These are phyloP conservation scores for Gaertneriomyces sp. DNA, from an alignment of 192 early-diverging fungal genomes.

Conservation along the genomic window DNA sequence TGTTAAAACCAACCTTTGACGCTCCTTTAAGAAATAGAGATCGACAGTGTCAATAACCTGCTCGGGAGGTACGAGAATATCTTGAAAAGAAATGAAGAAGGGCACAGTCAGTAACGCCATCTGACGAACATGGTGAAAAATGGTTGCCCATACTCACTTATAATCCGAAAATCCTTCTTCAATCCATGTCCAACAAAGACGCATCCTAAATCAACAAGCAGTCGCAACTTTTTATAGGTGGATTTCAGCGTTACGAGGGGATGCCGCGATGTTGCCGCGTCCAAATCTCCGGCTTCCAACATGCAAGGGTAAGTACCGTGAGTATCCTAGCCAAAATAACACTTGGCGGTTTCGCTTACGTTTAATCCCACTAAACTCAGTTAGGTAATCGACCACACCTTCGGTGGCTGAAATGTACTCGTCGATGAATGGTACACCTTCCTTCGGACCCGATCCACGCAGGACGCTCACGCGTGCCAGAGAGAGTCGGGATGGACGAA, in stretches of 20 bases:
- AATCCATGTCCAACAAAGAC: conserved; percentile 93
- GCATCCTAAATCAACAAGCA: conserved; percentile 86
- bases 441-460: conserved; percentile 67
- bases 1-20: conserved; percentile 56
- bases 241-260: conserved; percentile 85
- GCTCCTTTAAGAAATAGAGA: conserved; percentile 77
- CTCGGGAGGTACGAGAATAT: conserved; percentile 77
- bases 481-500: conserved; percentile 74
- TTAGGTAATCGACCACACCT: conserved; percentile 86
- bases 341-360: conserved; percentile 39
- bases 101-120: neutral
- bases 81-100: conserved; percentile 36
- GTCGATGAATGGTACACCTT: conserved; percentile 88
- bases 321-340: neutral
- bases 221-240: conserved; percentile 87
- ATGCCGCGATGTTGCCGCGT: conserved; percentile 63
- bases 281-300: conserved; percentile 73
- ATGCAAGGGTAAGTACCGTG: neutral
- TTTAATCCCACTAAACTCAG: conserved; percentile 91
- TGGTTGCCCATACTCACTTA: conserved; percentile 56
- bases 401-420: conserved; percentile 88
- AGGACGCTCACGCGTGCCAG: conserved; percentile 89
- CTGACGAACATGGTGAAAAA: neutral
- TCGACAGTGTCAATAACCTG: conserved; percentile 95
- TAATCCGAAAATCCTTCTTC: conserved; percentile 92